Base-by-base conservation (phyloP, 345 rosid genomes). In the Brassica incana region DNA sequence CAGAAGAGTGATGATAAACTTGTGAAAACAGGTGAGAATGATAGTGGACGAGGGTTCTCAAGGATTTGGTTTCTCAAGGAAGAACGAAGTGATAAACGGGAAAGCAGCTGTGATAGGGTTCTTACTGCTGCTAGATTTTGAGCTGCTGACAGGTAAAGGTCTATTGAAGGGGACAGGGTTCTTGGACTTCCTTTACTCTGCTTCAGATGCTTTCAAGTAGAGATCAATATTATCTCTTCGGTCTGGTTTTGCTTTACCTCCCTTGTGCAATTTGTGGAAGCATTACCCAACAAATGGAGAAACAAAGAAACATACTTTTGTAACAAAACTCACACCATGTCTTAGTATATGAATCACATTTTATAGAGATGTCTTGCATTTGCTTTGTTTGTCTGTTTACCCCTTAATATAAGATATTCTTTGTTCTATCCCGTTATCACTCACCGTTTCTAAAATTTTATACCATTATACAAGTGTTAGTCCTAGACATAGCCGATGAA, bases 61-160 rank as follows among this genome's bases (percentile, higher is more conserved):
- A 76, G 97, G 97, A 18, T 95, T 95, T 45, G 99, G 99, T 59
- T 95, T 95, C 87, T 85, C 88, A 0, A 66, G 40, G n/a, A 95
- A 81, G 83, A 92, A 87, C 61, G 98, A 95, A 80, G 56, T 91
- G 82, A 91, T 95, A 65, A 95, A 95, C 20, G 99, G 99, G 65
- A 91, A 91, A 74, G 99, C 99, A 2, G 97, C 99, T 3, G 85
- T 85, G 43, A 89, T 92, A 52, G 99, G 99, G 18, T 95, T 95
- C 87, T 87, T 95, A 75, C 71, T 90, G 72, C 84, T 95, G 78
- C 71, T 95, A 83, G 99, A 92, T 86, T 91, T 95, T 59, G 99
- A 95, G 79, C 89, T 95, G 80, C 78, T 95, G 88, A 95, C 99
- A 0, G 98, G 98, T 65, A 89, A 90, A 83, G 99, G 99, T 73